Base-by-base conservation (phyloP, 208 protist species). In the Acanthamoeba lenticulata region DNA sequence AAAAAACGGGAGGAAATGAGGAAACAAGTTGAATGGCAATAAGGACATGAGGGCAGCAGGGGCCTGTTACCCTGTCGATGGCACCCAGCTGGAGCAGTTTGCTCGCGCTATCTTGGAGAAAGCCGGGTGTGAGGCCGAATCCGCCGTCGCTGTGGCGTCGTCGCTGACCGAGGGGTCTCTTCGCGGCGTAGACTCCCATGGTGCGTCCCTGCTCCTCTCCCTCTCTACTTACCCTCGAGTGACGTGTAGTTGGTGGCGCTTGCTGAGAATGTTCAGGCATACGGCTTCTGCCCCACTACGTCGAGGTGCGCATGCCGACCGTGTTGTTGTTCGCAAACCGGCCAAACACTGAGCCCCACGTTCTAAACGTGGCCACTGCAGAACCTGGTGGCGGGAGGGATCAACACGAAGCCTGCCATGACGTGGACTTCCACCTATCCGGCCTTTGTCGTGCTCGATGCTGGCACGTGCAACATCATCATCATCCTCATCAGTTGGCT, bases 401-500 rank as follows among this genome's bases (percentile, higher is more conserved):
- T 83, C 74, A 44, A 83, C 0, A n/a, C 24, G 40, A 44, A 83
- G 40, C 74, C 74, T n/a, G 27, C 45, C 36, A 83, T 83, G 74
- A 83, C 74, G 17, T 83, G 74, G 74, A 29, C 36, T 11, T 44
- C 42, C n/a, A 44, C 74, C 42, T 52, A 83, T 24, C 74, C 74
- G 4, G 74, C 74, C 42, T 83, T 83, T n/a, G 74, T 83, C 13
- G 74, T 83, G 21, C 74, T 83, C 29, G 74, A 83, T 49, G 74
- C 74, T 15, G 74, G 74, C n/a, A 83, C 11, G 67, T 38, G 34
- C 6, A n/a, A n/a, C n/a, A n/a, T n/a, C n/a, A n/a, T n/a, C n/a
- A n/a, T n/a, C n/a, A n/a, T n/a, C n/a, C n/a, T n/a, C n/a, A n/a
- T n/a, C n/a, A n/a, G n/a, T n/a, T 27, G n/a, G n/a, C n/a, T 7